Evolutionary conservation across 352 stramenopile species (phyloP).

Genomic region (Achlya hypogyna): DNA sequence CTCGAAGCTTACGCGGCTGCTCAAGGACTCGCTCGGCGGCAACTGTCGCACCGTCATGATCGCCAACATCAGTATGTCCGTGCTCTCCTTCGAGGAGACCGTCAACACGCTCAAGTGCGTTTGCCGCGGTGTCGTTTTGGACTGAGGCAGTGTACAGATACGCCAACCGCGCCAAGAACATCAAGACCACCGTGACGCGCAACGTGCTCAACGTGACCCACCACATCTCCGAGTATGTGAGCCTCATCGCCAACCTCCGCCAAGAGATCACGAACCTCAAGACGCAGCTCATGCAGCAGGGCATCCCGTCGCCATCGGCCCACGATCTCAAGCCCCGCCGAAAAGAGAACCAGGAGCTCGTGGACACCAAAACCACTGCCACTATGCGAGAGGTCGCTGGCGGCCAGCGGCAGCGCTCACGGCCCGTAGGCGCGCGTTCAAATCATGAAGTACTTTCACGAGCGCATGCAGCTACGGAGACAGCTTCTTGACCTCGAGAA

Average conservation of each 20-base stretch:
- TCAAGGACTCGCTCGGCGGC: slow-evolving; percentile 86
- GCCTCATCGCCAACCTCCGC: slow-evolving; percentile 74
- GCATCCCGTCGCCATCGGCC: slow-evolving; percentile 13
- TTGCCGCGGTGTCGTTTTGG: not conserved
- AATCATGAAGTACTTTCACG: slow-evolving; percentile 79
- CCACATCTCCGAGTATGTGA: slow-evolving; percentile 78
- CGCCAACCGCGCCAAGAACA: slow-evolving; percentile 88
- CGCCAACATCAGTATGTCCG: slow-evolving; percentile 78
- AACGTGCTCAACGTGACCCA: slow-evolving; percentile 87
- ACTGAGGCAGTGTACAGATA: slow-evolving; percentile 41
- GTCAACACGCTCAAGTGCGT: slow-evolving; percentile 83
- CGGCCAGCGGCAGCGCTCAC: not conserved
- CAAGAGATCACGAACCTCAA: slow-evolving; percentile 82
- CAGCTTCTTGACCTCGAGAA: slow-evolving; percentile 73
- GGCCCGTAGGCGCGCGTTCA: slow-evolving; percentile 42
- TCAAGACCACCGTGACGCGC: slow-evolving; percentile 83
- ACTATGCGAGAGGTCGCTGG: slow-evolving; percentile 11
- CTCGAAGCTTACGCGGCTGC: slow-evolving; percentile 77
- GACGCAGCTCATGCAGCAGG: slow-evolving; percentile 32
- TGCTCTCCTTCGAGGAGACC: slow-evolving; percentile 85
- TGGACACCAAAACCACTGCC: not conserved
- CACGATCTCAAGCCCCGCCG: slow-evolving; percentile 1
- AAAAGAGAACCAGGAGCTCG: slow-evolving; percentile 4
- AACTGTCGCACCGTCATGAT: slow-evolving; percentile 94
- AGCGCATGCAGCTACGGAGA: slow-evolving; percentile 70